Evolutionary conservation across 2,329 filamentous ascomycete genomes (phyloP), one percentile per base, ranked within the genome.

Genomic region (Nothomitra cinnamomea): DNA sequence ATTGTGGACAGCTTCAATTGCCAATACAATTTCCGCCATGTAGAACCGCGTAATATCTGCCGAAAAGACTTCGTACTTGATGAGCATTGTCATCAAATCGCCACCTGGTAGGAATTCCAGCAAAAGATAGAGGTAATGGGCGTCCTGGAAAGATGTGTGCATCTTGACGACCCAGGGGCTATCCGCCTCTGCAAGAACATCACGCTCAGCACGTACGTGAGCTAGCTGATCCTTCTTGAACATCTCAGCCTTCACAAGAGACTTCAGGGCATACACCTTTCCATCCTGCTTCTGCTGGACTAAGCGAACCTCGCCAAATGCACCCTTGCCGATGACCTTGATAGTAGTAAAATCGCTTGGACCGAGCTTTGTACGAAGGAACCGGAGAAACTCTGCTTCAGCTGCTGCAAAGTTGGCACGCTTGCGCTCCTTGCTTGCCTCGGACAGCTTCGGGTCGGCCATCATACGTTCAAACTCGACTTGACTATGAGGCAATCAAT

Each of bases 1-100:
- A 68, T 94, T 95, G 70, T 98, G 92, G 42, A 98, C 92, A 13
- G 92, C 92, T 65, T 98, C 92, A 60, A 98, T 96, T n/a, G 92
- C 92, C 64, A 96, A 77, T 22, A 95, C 87, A 62, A 96, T 90
- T 68, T 98, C 90, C 22, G 92, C 92, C 79, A 98, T 98, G 70
- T 98, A 98, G 70, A 98, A 98, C 17, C 92, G 82, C 28, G 92
- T 98, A 60, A 98, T 96, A 61, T 98, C 92, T 67, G 96, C 90
- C 0, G 88, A 94, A 68, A 98, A 98, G 67, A 98, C 95, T 67
- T 98, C 92, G 65, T 98, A 98, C 76, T 96, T 98, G 73, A 98
- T 98, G 61, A 98, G 76, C 92, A 98, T 98, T 2, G 92, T 98
- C 92, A 98, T 98, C 67, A 98, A 70, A 72, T 98, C 92, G 68